Percentiles rank a stretch among this genome's conserved stretches.
phyloP scores from a whole-genome alignment of 1,284 basidiomycete genomes.

The Psilocybe mexicana region DNA sequence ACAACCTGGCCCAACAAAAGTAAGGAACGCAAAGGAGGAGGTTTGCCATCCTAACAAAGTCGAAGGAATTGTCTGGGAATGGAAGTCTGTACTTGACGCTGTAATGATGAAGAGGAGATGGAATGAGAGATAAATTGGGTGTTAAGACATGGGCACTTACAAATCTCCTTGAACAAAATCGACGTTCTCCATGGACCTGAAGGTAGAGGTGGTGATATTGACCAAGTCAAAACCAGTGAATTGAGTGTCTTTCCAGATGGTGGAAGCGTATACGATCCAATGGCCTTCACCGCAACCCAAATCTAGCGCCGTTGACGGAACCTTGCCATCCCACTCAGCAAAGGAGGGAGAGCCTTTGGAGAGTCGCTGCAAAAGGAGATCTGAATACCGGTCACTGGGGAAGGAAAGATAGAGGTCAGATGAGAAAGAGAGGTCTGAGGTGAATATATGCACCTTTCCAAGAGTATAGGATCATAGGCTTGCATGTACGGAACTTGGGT shows the following conservation, averaged over 20 bases:
- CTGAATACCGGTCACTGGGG: constrained; percentile 56
- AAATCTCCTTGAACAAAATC: constrained; percentile 62
- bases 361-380: constrained; percentile 52
- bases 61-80: constrained; percentile 61
- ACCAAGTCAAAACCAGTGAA: constrained; percentile 69
- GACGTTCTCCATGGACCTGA: constrained; percentile 48
- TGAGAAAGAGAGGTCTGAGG: neutral
- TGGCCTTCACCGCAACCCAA: constrained; percentile 69
- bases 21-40: constrained; percentile 60
- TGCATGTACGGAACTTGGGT: constrained; percentile 63
- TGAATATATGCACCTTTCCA: constrained; percentile 54
- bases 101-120: constrained; percentile 7
- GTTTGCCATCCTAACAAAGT: constrained; percentile 71
- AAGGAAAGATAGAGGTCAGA: constrained; percentile 10
- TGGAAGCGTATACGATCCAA: constrained; percentile 63
- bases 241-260: constrained; percentile 54
- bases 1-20: constrained; percentile 55
- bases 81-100: constrained; percentile 59
- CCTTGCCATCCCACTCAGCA: constrained; percentile 49
- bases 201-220: constrained; percentile 44
- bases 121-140: constrained; percentile 6
- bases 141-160: constrained; percentile 41
- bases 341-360: constrained; percentile 58
- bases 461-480: constrained; percentile 53
- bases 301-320: constrained; percentile 62